Evolutionary conservation across 2,329 filamentous ascomycete species (phyloP).

Genomic region (Rhinocladiella similis): DNA sequence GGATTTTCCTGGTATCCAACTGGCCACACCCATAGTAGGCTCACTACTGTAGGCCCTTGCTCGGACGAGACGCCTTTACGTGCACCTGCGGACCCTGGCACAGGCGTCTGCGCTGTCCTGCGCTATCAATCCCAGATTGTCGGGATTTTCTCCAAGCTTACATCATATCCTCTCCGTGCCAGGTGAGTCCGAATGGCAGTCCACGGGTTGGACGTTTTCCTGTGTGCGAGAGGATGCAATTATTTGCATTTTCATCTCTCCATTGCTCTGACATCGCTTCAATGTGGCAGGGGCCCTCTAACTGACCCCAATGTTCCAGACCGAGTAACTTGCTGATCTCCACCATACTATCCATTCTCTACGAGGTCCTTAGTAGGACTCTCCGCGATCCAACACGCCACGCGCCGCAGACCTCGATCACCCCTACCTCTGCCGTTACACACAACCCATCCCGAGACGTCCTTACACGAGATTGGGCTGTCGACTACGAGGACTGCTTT

Average conservation of each 20-base stretch:
- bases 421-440: conserved; percentile 8
- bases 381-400: not conserved
- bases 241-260: not conserved
- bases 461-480: not conserved
- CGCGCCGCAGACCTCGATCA: not conserved
- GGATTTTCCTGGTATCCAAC: too few relatives aligned
- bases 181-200: not conserved
- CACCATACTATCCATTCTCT: conserved; percentile 2
- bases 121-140: not conserved
- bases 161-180: not conserved
- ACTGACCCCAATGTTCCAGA: conserved; percentile 17
- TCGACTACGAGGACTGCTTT: not conserved
- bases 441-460: conserved; percentile 5
- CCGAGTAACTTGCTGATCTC: conserved; percentile 6
- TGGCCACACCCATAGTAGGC: too few relatives aligned
- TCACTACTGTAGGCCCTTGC: not conserved
- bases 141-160: not conserved
- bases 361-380: too few relatives aligned
- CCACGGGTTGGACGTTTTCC: not conserved
- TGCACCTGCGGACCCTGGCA: too few relatives aligned
- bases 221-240: not conserved
- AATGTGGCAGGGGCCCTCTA: conserved; percentile 8
- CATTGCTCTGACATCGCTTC: not conserved
- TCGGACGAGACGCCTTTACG: not conserved
- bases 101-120: not conserved